phyloP scores from a whole-genome alignment of 352 stramenopile genomes.

The Pythium dissimile region DNA sequence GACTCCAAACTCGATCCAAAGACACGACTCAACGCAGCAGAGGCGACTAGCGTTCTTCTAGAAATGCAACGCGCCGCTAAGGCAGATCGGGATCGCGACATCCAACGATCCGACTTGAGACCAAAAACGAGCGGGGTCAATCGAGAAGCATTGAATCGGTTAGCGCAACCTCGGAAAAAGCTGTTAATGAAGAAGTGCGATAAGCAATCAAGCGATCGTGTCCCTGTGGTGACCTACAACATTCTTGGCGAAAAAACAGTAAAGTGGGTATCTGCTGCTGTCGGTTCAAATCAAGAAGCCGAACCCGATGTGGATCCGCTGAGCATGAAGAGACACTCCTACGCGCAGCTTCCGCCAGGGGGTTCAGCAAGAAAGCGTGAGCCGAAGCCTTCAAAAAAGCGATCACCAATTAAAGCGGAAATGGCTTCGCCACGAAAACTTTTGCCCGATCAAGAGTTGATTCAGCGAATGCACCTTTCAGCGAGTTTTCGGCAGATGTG shows the following conservation, averaged over 20 bases:
- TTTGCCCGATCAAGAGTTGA: conserved; percentile 14
- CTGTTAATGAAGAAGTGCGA: conserved; percentile 10
- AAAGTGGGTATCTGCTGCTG: conserved; percentile 33
- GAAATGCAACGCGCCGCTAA: conserved; percentile 9
- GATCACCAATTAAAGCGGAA: neutral
- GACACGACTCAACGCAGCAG: conserved; percentile 4
- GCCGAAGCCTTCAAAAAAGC: neutral
- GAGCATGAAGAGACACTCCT: too few relatives aligned
- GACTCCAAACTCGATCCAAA: conserved; percentile 16
- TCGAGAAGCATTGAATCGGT: neutral
- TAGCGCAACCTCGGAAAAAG: conserved; percentile 24
- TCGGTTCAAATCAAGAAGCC: conserved; percentile 1
- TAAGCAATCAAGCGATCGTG: conserved; percentile 21
- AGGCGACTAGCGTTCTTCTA: conserved; percentile 4
- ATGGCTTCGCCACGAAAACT: neutral
- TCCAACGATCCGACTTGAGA: neutral
- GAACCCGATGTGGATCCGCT: neutral
- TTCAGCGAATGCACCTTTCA: conserved; percentile 45
- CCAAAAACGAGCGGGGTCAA: neutral
- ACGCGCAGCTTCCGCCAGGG: too few relatives aligned
- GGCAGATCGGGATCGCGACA: neutral
- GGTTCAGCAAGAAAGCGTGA: too few relatives aligned
- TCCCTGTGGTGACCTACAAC: conserved; percentile 60
- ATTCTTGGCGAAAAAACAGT: conserved; percentile 63
- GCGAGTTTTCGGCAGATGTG: conserved; percentile 38